Evolutionary conservation across 169 alveolate genomes (phyloP).

Genomic region (Eimeria tenella): DNA sequence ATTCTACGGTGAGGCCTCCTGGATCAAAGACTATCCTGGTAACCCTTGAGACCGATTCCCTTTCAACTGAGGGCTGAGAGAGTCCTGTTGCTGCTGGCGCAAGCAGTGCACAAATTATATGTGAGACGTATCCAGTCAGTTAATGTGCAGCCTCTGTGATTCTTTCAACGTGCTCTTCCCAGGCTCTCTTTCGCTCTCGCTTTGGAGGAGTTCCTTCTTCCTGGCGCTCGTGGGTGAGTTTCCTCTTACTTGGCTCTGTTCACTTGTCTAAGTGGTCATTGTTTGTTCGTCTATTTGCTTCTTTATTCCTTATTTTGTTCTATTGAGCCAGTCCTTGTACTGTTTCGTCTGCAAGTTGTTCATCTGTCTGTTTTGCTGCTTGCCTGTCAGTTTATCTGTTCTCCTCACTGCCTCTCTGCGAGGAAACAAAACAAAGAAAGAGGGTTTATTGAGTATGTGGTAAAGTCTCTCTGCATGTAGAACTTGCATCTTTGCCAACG

Average conservation of each 20-base stretch:
- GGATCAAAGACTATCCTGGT: too few relatives aligned
- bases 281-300: too few relatives aligned
- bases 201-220: constrained; percentile 63
- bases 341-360: too few relatives aligned
- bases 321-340: too few relatives aligned
- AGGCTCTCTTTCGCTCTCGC: constrained; percentile 55
- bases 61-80: not conserved
- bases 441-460: not conserved
- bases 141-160: not conserved
- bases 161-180: not conserved
- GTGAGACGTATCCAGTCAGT: too few relatives aligned
- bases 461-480: not conserved
- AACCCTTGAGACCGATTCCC: too few relatives aligned
- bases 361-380: too few relatives aligned
- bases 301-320: too few relatives aligned
- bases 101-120: too few relatives aligned
- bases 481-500: too few relatives aligned
- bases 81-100: not conserved
- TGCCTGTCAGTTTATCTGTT: too few relatives aligned
- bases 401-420: too few relatives aligned
- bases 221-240: constrained; percentile 68
- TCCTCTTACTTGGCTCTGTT: not conserved
- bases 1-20: constrained; percentile 58
- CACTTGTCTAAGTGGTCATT: not conserved
- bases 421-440: not conserved